A percentile compares a stretch with the other conserved stretches of the same genome.
phyloP scores from a whole-genome alignment of 148 eudicot species.

The Cornus kousa region DNA sequence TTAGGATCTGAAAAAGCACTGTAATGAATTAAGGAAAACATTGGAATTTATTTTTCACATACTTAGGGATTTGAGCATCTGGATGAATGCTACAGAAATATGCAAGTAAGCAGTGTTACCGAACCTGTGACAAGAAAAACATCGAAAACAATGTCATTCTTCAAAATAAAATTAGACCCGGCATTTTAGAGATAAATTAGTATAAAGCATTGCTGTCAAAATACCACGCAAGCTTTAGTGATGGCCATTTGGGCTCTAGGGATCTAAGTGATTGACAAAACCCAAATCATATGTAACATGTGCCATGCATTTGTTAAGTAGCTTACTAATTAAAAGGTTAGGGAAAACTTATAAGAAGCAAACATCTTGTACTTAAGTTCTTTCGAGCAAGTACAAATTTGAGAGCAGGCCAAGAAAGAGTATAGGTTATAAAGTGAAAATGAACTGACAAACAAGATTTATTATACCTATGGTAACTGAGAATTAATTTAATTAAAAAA shows the following conservation, averaged over 20 bases:
- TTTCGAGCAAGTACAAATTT: too few species aligned
- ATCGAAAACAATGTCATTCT: slow-evolving; percentile 4
- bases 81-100: slow-evolving; percentile 80
- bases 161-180: not conserved
- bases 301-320: not conserved
- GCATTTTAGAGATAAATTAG: not conserved
- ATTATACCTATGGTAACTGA: too few species aligned
- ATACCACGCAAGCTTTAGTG: not conserved
- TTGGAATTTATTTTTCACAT: slow-evolving; percentile 25
- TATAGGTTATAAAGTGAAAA: too few species aligned
- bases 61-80: slow-evolving; percentile 84
- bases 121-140: slow-evolving; percentile 44
- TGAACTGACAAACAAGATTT: too few species aligned
- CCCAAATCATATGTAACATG: not conserved
- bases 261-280: not conserved
- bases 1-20: not conserved
- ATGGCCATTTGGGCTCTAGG: not conserved
- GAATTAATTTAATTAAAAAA: too few species aligned
- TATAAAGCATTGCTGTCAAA: not conserved
- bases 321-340: too few species aligned
- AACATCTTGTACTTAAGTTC: too few species aligned
- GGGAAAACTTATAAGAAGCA: too few species aligned
- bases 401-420: too few species aligned
- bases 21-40: not conserved
- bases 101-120: slow-evolving; percentile 80